phyloP scores from a whole-genome alignment of 257 asterid genomes.

The Eustoma russellianum region DNA sequence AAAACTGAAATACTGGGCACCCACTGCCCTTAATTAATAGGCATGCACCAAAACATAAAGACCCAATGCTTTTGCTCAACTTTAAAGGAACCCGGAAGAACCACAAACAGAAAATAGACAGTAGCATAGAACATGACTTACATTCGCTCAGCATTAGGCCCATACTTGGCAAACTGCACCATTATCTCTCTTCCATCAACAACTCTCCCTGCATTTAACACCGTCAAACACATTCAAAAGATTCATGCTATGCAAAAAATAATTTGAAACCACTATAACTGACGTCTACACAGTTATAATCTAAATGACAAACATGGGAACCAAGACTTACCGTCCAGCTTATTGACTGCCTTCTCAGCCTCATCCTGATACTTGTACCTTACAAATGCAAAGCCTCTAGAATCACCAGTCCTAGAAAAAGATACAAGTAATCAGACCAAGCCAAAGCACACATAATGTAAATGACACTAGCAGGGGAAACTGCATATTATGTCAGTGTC shows the following conservation, averaged over 20 bases:
- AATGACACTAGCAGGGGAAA: too few species aligned
- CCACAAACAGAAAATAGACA: too few species aligned
- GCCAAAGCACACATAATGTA: background rate
- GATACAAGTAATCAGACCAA: conserved; percentile 4
- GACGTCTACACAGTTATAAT: too few species aligned
- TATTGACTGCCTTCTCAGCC: conserved; percentile 89
- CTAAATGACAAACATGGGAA: background rate
- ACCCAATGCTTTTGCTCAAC: too few species aligned
- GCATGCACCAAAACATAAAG: too few species aligned
- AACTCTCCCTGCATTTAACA: conserved; percentile 47
- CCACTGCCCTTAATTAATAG: too few species aligned
- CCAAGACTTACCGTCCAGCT: conserved; percentile 67
- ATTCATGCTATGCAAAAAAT: background rate
- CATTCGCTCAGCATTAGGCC: conserved; percentile 96
- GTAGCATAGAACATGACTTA: conserved; percentile 20
- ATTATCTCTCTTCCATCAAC: conserved; percentile 97
- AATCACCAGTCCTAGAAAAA: conserved; percentile 81
- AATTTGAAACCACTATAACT: background rate
- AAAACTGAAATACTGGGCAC: too few species aligned
- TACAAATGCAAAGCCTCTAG: conserved; percentile 94
- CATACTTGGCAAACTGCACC: conserved; percentile 98
- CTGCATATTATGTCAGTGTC: too few species aligned
- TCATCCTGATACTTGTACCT: conserved; percentile 94
- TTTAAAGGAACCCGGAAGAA: too few species aligned
- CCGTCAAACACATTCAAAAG: background rate